Conservation (phyloP, 805 yeast genomes). For the Ogataea allantospora region DNA sequence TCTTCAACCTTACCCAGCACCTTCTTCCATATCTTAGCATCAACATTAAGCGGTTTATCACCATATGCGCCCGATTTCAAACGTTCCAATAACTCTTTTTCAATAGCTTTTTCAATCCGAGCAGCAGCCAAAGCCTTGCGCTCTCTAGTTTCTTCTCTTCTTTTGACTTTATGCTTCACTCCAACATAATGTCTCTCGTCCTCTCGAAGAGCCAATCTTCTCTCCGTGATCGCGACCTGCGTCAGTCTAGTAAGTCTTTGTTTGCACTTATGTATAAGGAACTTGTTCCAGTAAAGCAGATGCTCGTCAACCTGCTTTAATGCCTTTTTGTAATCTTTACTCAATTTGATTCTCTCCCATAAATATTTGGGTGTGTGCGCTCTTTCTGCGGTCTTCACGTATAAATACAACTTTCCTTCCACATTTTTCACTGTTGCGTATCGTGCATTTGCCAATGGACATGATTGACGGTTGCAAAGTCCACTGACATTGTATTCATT, state of each 20-base stretch:
- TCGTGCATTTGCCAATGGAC: slow-evolving; percentile 93
- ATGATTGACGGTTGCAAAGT: slow-evolving; percentile 86
- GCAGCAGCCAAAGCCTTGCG: slow-evolving; percentile 97
- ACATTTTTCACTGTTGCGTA: slow-evolving; percentile 84
- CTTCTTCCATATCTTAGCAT: slow-evolving; percentile 92
- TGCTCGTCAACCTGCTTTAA: slow-evolving; percentile 85
- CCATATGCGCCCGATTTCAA: slow-evolving; percentile 98
- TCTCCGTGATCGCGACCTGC: slow-evolving; percentile 92
- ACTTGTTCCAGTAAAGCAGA: slow-evolving; percentile 89
- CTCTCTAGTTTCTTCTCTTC: slow-evolving; percentile 93
- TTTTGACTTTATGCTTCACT: slow-evolving; percentile 86
- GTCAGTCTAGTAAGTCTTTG: slow-evolving; percentile 93
- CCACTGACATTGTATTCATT: slow-evolving; percentile 97
- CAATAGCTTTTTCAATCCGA: slow-evolving; percentile 92
- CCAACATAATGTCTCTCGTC: slow-evolving; percentile 96
- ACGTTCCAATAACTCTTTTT: slow-evolving; percentile 90
- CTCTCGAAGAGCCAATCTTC: slow-evolving; percentile 85
- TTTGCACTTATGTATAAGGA: slow-evolving; percentile 87
- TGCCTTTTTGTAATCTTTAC: slow-evolving; percentile 86
- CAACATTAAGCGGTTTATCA: slow-evolving; percentile 95
- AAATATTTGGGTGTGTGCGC: slow-evolving; percentile 90
- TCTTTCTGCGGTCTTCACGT: slow-evolving; percentile 97
- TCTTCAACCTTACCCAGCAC: slow-evolving; percentile 74
- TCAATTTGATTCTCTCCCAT: slow-evolving; percentile 93
- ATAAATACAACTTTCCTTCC: slow-evolving; percentile 76